Base-by-base conservation (phyloP, 2,329 filamentous ascomycete genomes). In the Beauveria sp. region DNA sequence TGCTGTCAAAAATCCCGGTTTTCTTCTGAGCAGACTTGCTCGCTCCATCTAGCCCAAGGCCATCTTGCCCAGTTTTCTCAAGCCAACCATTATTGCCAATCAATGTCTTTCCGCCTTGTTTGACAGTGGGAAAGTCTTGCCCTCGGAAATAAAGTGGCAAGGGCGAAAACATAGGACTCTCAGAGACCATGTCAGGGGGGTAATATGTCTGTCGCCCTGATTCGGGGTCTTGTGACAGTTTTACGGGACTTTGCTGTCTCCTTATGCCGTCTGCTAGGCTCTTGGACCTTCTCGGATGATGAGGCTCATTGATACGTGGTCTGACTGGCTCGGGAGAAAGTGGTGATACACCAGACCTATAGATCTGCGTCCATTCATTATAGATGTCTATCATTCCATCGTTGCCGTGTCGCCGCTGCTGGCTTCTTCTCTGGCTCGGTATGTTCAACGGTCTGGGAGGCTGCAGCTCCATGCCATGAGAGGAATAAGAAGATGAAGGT, bases 21-120 rank as follows among this genome's bases (percentile, higher is more conserved):
- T 74, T 79, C 66, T 77, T 81, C 46, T 70, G 68, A 0, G 68
- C 66, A 2, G 67, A 60, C 63, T 70, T 72, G 24, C 65, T 70
- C 2, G 61, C 65, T 42, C 67, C 66, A 1, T 70, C 66, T 3
- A 61, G 62, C 7, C 46, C 42, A 14, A 62, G 62, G 12, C 69
- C 69, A 2, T 52, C 46, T 18, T 63, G 63, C 6, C 70, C 70
- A 1, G 74, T 79, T 18, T 75, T 75, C 67, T 84, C 81, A 2
- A 85, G 75, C 82, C 82, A 86, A 24, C 83, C 83, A 53, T 81
- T 78, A 3, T 79, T 71, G 3, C 83, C 82, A 62, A 85, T 79
- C 68, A 86, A 69, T 3, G 73, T 78, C 73, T 85, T 85, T 43
- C 74, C 74, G 0, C 76, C 75, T 54, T 71, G 77, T 64, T 75